Conservation (phyloP, 1,284 basidiomycete genomes). For the Pseudozyma tsukubaensis region DNA sequence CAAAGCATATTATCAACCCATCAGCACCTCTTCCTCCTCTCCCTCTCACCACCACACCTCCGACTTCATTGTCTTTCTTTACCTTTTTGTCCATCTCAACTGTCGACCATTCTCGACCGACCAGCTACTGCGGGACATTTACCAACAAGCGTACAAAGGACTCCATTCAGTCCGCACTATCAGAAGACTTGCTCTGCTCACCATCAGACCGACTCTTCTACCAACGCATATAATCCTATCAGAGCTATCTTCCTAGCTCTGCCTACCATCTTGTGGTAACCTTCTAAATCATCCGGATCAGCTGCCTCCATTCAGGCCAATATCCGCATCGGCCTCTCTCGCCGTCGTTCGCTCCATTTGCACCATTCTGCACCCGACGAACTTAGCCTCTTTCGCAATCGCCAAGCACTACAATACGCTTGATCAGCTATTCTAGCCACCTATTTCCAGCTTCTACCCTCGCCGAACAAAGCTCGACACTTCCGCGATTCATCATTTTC, state of each 20-base stretch:
- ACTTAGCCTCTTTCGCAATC: not conserved
- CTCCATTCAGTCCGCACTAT: slow-evolving; percentile 22
- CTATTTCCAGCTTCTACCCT: not conserved
- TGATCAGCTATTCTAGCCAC: not conserved
- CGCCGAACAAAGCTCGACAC: not conserved
- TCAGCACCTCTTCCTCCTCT: not conserved
- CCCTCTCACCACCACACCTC: slow-evolving; percentile 1
- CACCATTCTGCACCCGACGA: slow-evolving; percentile 38
- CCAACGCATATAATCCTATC: not conserved
- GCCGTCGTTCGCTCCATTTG: slow-evolving; percentile 13
- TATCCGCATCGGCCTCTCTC: slow-evolving; percentile 5
- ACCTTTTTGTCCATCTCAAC: not conserved
- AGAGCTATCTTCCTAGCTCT: not conserved
- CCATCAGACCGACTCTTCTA: not conserved
- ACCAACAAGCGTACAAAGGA: slow-evolving; percentile 1
- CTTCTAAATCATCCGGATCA: not conserved
- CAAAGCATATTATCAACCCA: not conserved
- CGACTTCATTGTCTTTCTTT: not conserved
- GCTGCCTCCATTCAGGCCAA: slow-evolving; percentile 32
- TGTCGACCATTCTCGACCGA: slow-evolving; percentile 37
- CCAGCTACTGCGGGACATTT: not conserved
- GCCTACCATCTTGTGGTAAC: slow-evolving; percentile 4
- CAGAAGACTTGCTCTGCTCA: not conserved
- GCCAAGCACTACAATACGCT: not conserved
- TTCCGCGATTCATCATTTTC: too few relatives aligned